Evolutionary conservation across 306 rosid species (phyloP).

Genomic region (Vicia villosa): DNA sequence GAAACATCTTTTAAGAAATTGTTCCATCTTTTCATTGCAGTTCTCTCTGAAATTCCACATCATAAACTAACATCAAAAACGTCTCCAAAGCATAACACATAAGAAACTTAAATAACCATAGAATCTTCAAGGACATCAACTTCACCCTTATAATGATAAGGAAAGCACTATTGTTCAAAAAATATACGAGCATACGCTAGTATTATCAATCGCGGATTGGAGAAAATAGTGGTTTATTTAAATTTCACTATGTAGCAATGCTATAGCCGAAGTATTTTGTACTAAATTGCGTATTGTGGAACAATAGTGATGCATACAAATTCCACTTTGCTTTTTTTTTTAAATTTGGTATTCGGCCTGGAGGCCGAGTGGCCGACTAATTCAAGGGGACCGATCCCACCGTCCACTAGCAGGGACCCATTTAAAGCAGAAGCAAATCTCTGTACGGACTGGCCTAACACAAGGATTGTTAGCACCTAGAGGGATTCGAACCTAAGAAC

Average conservation of each 20-base stretch:
- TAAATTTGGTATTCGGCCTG: no score
- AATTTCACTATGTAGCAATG: neutral
- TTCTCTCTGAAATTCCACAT: constrained; percentile 66
- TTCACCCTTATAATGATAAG: neutral
- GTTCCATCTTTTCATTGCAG: constrained; percentile 79
- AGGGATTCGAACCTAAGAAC: no score
- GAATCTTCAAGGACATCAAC: constrained; percentile 9
- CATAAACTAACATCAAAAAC: constrained; percentile 28
- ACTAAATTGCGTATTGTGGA: neutral
- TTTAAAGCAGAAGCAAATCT: no score
- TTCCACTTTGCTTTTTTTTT: no score
- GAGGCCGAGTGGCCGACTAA: no score
- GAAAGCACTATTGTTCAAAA: neutral
- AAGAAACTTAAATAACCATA: neutral
- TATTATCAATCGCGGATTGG: neutral
- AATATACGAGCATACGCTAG: neutral
- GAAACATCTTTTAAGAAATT: constrained; percentile 84
- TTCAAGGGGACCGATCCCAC: no score
- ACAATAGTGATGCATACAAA: neutral
- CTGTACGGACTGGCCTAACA: no score
- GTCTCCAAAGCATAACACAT: constrained; percentile 5
- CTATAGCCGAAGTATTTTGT: neutral
- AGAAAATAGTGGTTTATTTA: neutral
- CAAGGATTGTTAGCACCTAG: no score
- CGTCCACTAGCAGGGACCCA: no score